Evolutionary conservation across 2,329 filamentous ascomycete genomes (phyloP).

Genomic region (Ophioceras dolichostomum): DNA sequence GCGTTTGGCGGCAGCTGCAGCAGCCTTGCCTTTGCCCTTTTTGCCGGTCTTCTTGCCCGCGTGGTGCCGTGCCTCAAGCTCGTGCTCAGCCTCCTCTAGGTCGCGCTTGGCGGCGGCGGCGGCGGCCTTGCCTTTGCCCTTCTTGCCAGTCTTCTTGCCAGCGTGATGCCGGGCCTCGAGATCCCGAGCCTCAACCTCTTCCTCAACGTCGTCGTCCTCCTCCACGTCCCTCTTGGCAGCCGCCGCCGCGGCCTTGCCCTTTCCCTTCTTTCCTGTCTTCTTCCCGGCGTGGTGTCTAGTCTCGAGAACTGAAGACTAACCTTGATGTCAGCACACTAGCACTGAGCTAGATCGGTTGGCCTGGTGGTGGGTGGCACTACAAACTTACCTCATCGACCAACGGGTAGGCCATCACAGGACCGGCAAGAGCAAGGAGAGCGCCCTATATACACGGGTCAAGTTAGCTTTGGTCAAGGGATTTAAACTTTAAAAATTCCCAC

Average conservation of each 20-base stretch:
- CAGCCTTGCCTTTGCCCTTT: background rate
- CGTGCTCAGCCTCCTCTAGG: background rate
- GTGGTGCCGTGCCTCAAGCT: slow-evolving; percentile 8
- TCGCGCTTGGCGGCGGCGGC: background rate
- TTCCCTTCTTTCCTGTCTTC: slow-evolving; percentile 8
- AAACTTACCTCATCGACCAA: slow-evolving; percentile 8
- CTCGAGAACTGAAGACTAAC: slow-evolving; percentile 4
- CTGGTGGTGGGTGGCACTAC: slow-evolving; percentile 6
- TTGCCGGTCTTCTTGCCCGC: slow-evolving; percentile 2
- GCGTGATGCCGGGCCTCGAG: slow-evolving; percentile 12
- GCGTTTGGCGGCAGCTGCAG: background rate
- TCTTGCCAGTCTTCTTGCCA: slow-evolving; percentile 10
- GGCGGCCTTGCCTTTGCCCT: slow-evolving; percentile 2
- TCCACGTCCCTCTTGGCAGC: slow-evolving; percentile 5
- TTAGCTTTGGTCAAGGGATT: too few relatives aligned
- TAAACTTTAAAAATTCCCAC: too few relatives aligned
- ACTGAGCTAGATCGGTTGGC: slow-evolving; percentile 3
- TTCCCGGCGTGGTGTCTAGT: slow-evolving; percentile 10
- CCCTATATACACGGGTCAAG: slow-evolving; percentile 9
- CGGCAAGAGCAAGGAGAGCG: slow-evolving; percentile 14
- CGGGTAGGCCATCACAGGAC: slow-evolving; percentile 12
- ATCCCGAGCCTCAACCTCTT: background rate
- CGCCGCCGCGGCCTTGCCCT: background rate
- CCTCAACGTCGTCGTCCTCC: background rate
- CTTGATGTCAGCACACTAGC: background rate